These are phyloP conservation scores for Acacia crassicarpa DNA, from an alignment of 306 rosid species.

Conservation along the genomic window DNA sequence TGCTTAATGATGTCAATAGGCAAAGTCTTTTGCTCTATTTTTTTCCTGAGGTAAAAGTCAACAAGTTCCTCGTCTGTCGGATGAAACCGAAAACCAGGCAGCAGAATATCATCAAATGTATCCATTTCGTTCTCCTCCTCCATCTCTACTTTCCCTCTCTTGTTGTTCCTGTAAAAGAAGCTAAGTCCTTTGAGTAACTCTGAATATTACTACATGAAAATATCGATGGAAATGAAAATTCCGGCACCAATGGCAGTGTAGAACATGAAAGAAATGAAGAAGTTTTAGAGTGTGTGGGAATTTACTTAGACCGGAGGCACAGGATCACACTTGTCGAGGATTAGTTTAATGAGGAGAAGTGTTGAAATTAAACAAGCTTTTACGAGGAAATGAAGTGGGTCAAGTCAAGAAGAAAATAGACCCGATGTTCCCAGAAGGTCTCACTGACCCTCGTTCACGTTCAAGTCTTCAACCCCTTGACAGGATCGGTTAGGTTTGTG, in stretches of 20 bases:
- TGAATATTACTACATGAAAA: background rate
- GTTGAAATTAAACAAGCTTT: background rate
- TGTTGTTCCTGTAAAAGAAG: conserved; percentile 4
- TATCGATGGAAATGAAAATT: no score
- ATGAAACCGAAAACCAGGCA: conserved; percentile 85
- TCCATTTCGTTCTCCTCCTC: conserved; percentile 67
- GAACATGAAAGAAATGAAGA: conserved; percentile 20
- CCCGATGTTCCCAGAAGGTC: conserved; percentile 26
- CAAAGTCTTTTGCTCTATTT: conserved; percentile 60
- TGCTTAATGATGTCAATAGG: conserved; percentile 75
- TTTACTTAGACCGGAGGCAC: conserved; percentile 36
- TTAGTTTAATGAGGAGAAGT: background rate
- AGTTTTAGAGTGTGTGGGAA: conserved; percentile 28
- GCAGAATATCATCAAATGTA: conserved; percentile 53
- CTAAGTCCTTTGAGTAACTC: conserved; percentile 11
- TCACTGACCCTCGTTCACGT: conserved; percentile 28
- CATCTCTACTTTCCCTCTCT: conserved; percentile 35
- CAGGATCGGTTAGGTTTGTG: conserved; percentile 42
- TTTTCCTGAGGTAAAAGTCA: conserved; percentile 68
- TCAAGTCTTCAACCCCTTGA: conserved; percentile 27
- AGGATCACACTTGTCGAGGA: conserved; percentile 38
- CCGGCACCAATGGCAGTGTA: no score
- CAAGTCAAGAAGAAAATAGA: background rate
- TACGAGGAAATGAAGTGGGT: conserved; percentile 1
- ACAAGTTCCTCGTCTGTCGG: conserved; percentile 90